These are phyloP conservation scores for Guyanaporus albipodus DNA, from an alignment of 768 basidiomycete genomes.

Conservation along the genomic window DNA sequence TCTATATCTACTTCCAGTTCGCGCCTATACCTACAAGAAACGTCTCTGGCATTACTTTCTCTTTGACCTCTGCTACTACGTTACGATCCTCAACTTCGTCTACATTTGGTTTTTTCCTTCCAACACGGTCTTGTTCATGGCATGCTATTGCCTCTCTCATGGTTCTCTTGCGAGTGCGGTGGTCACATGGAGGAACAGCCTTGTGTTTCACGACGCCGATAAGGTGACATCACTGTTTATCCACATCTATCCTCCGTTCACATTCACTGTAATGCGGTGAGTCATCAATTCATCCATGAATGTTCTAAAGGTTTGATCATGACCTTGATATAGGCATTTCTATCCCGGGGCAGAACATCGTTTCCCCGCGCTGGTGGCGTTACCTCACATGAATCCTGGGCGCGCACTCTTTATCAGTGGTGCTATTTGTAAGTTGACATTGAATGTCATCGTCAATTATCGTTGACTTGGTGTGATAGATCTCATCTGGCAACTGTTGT, in stretches of 20 bases:
- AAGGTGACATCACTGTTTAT: constrained; percentile 95
- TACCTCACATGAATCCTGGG: constrained; percentile 68
- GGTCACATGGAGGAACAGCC: constrained; percentile 96
- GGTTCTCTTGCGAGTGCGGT: constrained; percentile 91
- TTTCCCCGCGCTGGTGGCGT: constrained; percentile 77
- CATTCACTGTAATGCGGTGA: constrained; percentile 87
- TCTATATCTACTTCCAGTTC: constrained; percentile 75
- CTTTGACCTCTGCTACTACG: constrained; percentile 91
- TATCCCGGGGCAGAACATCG: constrained; percentile 75
- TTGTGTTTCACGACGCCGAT: constrained; percentile 96
- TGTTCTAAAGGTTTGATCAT: background rate
- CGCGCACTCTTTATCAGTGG: constrained; percentile 75
- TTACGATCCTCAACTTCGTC: constrained; percentile 85
- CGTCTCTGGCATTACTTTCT: constrained; percentile 94
- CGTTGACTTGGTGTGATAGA: constrained; percentile 45
- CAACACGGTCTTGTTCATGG: constrained; percentile 76
- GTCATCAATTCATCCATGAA: constrained; percentile 23
- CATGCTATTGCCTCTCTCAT: constrained; percentile 90
- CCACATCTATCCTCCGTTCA: constrained; percentile 89
- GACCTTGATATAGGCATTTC: constrained; percentile 60
- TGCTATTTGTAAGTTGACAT: constrained; percentile 64
- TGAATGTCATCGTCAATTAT: constrained; percentile 8
- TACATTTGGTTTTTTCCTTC: constrained; percentile 89
- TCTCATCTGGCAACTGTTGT: constrained; percentile 86
- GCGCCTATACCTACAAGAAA: constrained; percentile 85